Evolutionary conservation across 768 basidiomycete genomes (phyloP).

Genomic region (Suillus bovinus): DNA sequence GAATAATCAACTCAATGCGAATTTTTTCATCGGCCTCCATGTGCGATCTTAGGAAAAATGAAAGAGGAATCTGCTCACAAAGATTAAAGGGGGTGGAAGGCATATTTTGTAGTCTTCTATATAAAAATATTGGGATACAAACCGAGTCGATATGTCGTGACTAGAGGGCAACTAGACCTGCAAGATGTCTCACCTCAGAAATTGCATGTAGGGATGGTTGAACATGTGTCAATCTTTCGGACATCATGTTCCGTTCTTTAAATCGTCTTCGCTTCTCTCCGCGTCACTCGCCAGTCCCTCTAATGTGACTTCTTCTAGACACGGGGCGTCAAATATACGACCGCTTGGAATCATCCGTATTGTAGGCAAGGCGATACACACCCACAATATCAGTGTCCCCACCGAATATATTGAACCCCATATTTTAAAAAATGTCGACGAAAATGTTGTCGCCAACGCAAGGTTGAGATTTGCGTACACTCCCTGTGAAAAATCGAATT

Average conservation of each 20-base stretch:
- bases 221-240: background rate
- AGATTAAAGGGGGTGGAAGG: background rate
- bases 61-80: background rate
- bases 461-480: constrained; percentile 70
- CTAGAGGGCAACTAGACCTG: background rate
- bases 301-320: constrained; percentile 33
- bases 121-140: background rate
- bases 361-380: constrained; percentile 47
- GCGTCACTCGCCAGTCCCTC: constrained; percentile 13
- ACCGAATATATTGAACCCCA: constrained; percentile 57
- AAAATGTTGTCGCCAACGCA: constrained; percentile 46
- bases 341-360: constrained; percentile 34
- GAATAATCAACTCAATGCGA: background rate
- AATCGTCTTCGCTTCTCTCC: background rate
- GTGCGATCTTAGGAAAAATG: background rate
- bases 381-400: constrained; percentile 54
- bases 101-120: background rate
- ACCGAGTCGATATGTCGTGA: background rate
- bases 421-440: constrained; percentile 55
- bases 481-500: constrained; percentile 36
- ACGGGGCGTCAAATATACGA: constrained; percentile 44
- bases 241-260: background rate
- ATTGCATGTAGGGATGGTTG: too few relatives aligned
- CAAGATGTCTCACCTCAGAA: background rate
- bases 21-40: background rate